Percentiles rank a stretch among this genome's conserved stretches.
Evolutionary conservation across 768 basidiomycete genomes (phyloP).

Genomic region (Boletus coccyginus): DNA sequence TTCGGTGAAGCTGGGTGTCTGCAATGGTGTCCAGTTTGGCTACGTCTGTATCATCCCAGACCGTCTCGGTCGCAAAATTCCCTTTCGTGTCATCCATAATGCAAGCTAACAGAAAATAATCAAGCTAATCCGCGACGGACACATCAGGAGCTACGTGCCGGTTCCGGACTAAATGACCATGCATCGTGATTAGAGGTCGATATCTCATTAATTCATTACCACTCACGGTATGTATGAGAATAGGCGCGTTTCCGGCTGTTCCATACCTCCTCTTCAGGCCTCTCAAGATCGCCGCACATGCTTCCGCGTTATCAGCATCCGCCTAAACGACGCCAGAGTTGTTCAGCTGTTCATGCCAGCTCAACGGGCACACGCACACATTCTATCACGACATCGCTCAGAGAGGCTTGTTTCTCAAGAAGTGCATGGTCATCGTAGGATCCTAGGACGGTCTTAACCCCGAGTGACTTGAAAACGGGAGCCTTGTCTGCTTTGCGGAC

Average conservation of each 20-base stretch:
- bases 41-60: slow-evolving; percentile 50
- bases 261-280: slow-evolving; percentile 50
- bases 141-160: slow-evolving; percentile 28
- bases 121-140: not conserved
- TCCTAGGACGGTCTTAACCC: slow-evolving; percentile 35
- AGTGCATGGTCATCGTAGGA: slow-evolving; percentile 43
- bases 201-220: not conserved
- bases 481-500: slow-evolving; percentile 31
- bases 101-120: slow-evolving; percentile 30
- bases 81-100: slow-evolving; percentile 48
- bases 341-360: too few relatives aligned
- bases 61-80: slow-evolving; percentile 29
- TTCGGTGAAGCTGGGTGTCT: slow-evolving; percentile 45
- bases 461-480: slow-evolving; percentile 18
- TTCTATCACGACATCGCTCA: slow-evolving; percentile 45
- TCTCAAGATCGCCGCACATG: slow-evolving; percentile 44
- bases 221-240: slow-evolving; percentile 63
- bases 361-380: slow-evolving; percentile 25
- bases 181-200: not conserved
- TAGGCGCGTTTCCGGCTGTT: slow-evolving; percentile 40
- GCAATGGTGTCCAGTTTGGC: slow-evolving; percentile 46
- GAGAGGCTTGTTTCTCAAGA: slow-evolving; percentile 42
- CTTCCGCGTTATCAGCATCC: slow-evolving; percentile 45
- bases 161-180: slow-evolving; percentile 44
- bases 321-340: slow-evolving; percentile 29